Base-by-base conservation (phyloP, 176 grass and related monocot species). In the Oryza meyeriana region DNA sequence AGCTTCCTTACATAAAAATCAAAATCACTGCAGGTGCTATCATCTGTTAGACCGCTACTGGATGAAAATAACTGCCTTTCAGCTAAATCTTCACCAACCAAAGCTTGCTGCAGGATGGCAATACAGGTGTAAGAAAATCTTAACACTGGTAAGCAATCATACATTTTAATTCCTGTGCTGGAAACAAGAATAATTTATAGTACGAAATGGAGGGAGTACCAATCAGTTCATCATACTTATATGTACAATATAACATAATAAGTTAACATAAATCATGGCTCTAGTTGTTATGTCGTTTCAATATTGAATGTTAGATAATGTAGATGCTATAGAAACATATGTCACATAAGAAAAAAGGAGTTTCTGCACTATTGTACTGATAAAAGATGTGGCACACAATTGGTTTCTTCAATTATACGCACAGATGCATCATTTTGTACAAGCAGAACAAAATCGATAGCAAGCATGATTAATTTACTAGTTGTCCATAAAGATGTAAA, bases 81-180 rank as follows among this genome's bases (percentile, higher is more conserved):
- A 77, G 91, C 97, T 70, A 77, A 75, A 63, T 99, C 97, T 94
- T 99, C 97, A 45, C 97, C 97, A 50, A 99, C 97, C 79, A 99
- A 92, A 81, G 97, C 97, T 99, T 96, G 91, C 97, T 99, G 76
- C 76, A 92, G 24, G 38, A 34, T 83, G 30, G 79, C 9, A 79
- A 74, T 66, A 36, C 26, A 32, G 50, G 61, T 86, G 75, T 86
- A 31, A 90, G 74, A 69, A 75, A 84, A 63, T 52, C 6, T 12
- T 18, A 76, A 61, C 32, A 61, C 52, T 61, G 12, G 22, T 59
- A 24, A 52, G 20, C n/a, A 25, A 34, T 61, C 33, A 76, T n/a
- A 76, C 12, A 27, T 61, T 76, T 61, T 58, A 76, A n/a, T 35
- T 61, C 12, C 14, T 35, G n/a, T 38, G 13, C 22, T 22, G 35